Evolutionary conservation across 495 filamentous ascomycete species (phyloP), one percentile per base, ranked within the genome.

Genomic region (Trichoderma gamsii): DNA sequence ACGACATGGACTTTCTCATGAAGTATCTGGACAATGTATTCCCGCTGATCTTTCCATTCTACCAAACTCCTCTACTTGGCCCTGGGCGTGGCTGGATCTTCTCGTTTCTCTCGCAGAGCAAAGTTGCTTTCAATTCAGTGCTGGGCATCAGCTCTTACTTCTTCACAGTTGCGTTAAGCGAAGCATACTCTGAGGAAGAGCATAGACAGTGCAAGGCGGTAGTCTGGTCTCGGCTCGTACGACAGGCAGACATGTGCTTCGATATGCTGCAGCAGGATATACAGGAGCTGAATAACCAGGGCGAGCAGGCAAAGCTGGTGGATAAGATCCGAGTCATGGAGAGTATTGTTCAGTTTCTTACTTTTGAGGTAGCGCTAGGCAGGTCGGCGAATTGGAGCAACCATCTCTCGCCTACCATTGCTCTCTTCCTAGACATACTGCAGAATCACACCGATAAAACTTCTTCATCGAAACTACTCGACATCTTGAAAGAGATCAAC

Each of bases 1-100:
- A 29, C 5, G 76, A 78, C 21, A 67, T 75, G 4, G 69, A 73
- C 44, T 44, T 71, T 8, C 69, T 81, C 63, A 80, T 80, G 78
- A 77, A 83, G 41, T 86, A 86, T 69, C 71, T 86, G 41, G 83
- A 86, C 66, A 73, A 81, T 52, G 71, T 84, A 29, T 72, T 84
- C 49, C 83, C 84, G 4, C 85, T 84, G 64, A 72, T 85, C 8
- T 85, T 83, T 67, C 84, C 84, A 25, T 86, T 84, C 71, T 86
- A 85, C 75, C 76, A 73, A 0, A 83, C 84, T 7, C 70, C 76
- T 38, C 70, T 79, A 4, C 71, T 81, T 9, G 75, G 83, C 68
- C 78, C 78, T 21, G 84, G 84, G 18, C 73, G 78, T 64, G 74
- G 78, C 9, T 87, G 83, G 84, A 73, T 87, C 41, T 72, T 86